phyloP scores from a whole-genome alignment of 306 rosid species.

The Datisca glomerata region DNA sequence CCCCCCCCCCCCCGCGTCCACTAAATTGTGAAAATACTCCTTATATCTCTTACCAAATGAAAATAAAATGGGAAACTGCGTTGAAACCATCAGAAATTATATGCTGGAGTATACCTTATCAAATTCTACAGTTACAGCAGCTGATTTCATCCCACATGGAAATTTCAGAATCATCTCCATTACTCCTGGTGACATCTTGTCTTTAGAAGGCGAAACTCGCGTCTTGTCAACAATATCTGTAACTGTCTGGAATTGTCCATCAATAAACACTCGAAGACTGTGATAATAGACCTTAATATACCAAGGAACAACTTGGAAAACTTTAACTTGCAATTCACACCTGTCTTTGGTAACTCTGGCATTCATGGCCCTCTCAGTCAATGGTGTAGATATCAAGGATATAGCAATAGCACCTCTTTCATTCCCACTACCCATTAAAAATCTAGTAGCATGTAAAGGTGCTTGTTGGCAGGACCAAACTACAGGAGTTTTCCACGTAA shows the following conservation, averaged over 20 bases:
- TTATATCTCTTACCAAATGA: too few relatives aligned
- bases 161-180: slow-evolving; percentile 71
- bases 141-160: slow-evolving; percentile 77
- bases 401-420: slow-evolving; percentile 94
- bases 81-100: too few relatives aligned
- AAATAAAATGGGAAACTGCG: too few relatives aligned
- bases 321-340: slow-evolving; percentile 59
- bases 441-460: slow-evolving; percentile 77
- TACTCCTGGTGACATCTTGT: slow-evolving; percentile 77
- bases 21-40: too few relatives aligned
- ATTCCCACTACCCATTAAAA: slow-evolving; percentile 85
- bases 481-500: slow-evolving; percentile 66
- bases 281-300: slow-evolving; percentile 86
- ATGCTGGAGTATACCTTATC: slow-evolving; percentile 66
- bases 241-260: slow-evolving; percentile 39
- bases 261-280: slow-evolving; percentile 51
- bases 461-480: slow-evolving; percentile 67
- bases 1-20: too few relatives aligned
- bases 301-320: slow-evolving; percentile 98
- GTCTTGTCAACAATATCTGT: slow-evolving; percentile 51
- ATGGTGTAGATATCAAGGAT: slow-evolving; percentile 57
- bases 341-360: slow-evolving; percentile 24
- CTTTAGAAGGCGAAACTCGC: slow-evolving; percentile 84
- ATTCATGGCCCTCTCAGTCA: slow-evolving; percentile 22
- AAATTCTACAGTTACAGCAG: slow-evolving; percentile 57